Evolutionary conservation across 2,329 filamentous ascomycete species (phyloP), one percentile per base, ranked within the genome.

Genomic region (Rasamsonia emersonii): DNA sequence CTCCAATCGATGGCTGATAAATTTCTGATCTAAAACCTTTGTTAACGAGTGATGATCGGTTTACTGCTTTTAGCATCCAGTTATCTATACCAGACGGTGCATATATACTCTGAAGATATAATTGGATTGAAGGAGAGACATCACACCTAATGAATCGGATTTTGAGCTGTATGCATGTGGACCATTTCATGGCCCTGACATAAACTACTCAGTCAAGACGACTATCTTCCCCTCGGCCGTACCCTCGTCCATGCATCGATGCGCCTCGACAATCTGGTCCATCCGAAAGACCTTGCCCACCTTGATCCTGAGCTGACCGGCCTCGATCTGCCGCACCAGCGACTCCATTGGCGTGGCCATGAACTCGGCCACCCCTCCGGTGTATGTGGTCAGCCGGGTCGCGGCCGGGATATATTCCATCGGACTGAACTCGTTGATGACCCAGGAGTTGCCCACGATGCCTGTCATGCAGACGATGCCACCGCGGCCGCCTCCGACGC

Each of bases 381-480:
- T 32, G 42, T 68, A 68, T 1, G 43, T 45, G 3, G 66, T 68
- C 37, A 69, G 39, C 36, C 50, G 57, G 5, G 62, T 56, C 8
- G 48, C 50, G 1, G 45, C 50, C 0, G 64, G 63, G 21, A 68
- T 64, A 4, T 47, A 36, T 10, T 52, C 60, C 61, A 68, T 66
- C 2, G 63, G 62, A 32, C 49, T 53, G 33, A 66, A 59, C 5
- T 57, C 42, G 4, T 61, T 44, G 17, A 61, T 40, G 4, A 34
- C 38, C 63, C 64, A 67, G 24, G 53, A 50, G 33, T 64, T 59
- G 4, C 62, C 62, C 9, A 67, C 60, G 17, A 66, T 65, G 1
- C 65, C 67, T 1, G 60, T 56, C 56, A 69, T 55, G 37, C 63
- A 68, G 2, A 67, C 59, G 13, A 56, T 58, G 0, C 66, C 67